A percentile compares a stretch with the other conserved stretches of the same genome.
These are phyloP conservation scores for Jatropha curcas DNA, from an alignment of 345 rosid genomes.

Conservation along the genomic window DNA sequence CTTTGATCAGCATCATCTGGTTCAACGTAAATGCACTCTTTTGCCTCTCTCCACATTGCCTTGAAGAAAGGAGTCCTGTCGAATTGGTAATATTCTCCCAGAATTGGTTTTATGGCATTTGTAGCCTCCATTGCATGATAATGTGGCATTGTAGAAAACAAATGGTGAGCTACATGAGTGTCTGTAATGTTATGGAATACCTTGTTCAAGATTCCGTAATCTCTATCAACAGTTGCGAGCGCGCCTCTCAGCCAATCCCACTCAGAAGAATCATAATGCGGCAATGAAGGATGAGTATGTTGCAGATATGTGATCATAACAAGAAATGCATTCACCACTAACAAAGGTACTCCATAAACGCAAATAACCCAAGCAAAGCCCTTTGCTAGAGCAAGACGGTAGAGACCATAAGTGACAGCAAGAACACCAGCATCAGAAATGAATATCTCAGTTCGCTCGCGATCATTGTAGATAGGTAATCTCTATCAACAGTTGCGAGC, in stretches of 20 bases:
- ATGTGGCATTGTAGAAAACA: conserved; percentile 36
- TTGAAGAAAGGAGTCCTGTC: conserved; percentile 27
- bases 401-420: conserved; percentile 23
- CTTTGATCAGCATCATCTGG: conserved; percentile 16
- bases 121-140: conserved; percentile 43
- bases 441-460: conserved; percentile 21
- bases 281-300: conserved; percentile 36
- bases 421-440: conserved; percentile 31
- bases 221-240: conserved; percentile 34
- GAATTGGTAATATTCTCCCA: conserved; percentile 32
- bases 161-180: conserved; percentile 39
- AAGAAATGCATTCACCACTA: conserved; percentile 30
- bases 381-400: conserved; percentile 15
- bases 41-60: conserved; percentile 38
- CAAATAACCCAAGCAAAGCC: conserved; percentile 30
- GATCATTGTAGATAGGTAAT: conserved; percentile 28
- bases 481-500: conserved; percentile 34
- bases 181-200: conserved; percentile 39
- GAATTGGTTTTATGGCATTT: conserved; percentile 23
- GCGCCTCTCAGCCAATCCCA: conserved; percentile 44
- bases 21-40: conserved; percentile 33
- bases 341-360: conserved; percentile 29
- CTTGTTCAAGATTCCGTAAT: conserved; percentile 37
- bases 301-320: conserved; percentile 32
- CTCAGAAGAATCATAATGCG: conserved; percentile 32